phyloP scores from a whole-genome alignment of 768 basidiomycete species.

The Hericium rajendrae region DNA sequence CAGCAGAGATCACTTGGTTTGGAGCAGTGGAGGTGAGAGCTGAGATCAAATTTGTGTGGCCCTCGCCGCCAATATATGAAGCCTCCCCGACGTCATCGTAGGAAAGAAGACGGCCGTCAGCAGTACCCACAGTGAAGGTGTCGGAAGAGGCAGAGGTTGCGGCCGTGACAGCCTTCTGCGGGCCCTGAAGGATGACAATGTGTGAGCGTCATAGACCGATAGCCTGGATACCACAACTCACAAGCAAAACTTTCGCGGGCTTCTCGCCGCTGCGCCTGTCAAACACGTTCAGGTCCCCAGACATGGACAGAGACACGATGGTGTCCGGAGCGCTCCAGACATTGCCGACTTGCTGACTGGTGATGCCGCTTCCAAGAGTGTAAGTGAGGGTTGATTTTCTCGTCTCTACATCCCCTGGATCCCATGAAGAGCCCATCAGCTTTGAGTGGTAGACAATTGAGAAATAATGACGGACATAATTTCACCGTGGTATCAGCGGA shows the following conservation, averaged over 20 bases:
- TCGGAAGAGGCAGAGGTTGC: slow-evolving; percentile 31
- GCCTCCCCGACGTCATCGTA: slow-evolving; percentile 47
- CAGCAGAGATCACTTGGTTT: slow-evolving; percentile 57
- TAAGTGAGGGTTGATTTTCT: slow-evolving; percentile 59
- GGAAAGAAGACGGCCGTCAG: slow-evolving; percentile 66
- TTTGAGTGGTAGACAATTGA: background rate
- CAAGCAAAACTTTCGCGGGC: slow-evolving; percentile 52
- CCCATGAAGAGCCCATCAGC: background rate
- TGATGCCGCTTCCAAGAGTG: slow-evolving; percentile 64
- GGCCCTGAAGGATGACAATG: slow-evolving; percentile 39
- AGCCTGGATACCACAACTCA: slow-evolving; percentile 21
- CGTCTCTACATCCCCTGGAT: slow-evolving; percentile 71
- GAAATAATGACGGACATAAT: slow-evolving; percentile 43
- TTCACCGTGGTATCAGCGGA: slow-evolving; percentile 84
- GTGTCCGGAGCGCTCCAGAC: slow-evolving; percentile 66
- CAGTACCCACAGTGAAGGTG: slow-evolving; percentile 78
- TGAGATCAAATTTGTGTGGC: slow-evolving; percentile 64
- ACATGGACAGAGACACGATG: slow-evolving; percentile 77
- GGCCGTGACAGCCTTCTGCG: slow-evolving; percentile 74
- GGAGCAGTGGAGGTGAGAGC: slow-evolving; percentile 39
- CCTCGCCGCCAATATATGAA: slow-evolving; percentile 42
- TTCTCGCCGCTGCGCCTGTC: slow-evolving; percentile 61
- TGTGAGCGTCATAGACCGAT: background rate
- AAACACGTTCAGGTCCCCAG: slow-evolving; percentile 73
- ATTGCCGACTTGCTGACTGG: slow-evolving; percentile 81